These are phyloP conservation scores for Eucalyptus erythrocorys DNA, from an alignment of 345 rosid species.

Conservation along the genomic window DNA sequence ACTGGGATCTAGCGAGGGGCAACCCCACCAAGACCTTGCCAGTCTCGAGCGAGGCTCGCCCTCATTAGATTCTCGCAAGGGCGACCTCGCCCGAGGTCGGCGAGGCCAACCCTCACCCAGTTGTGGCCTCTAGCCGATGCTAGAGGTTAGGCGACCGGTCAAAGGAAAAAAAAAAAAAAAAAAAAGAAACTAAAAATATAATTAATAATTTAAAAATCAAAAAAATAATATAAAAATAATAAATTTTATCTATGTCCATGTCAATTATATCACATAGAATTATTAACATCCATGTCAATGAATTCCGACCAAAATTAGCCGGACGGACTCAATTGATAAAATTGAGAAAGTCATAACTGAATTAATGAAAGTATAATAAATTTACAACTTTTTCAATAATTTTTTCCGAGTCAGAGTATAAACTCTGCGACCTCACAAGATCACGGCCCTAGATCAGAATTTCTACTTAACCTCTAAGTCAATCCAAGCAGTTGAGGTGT, in stretches of 20 bases:
- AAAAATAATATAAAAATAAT: too few species aligned
- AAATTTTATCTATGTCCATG: too few species aligned
- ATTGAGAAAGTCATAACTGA: rapidly evolving
- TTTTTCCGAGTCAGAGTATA: rapidly evolving
- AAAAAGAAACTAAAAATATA: too few species aligned
- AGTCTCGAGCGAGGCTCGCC: rapidly evolving
- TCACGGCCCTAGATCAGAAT: not conserved
- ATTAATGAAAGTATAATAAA: rapidly evolving
- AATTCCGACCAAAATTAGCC: rapidly evolving
- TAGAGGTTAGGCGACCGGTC: rapidly evolving
- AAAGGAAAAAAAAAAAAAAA: too few species aligned
- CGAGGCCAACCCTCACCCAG: rapidly evolving
- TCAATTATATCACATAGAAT: rapidly evolving
- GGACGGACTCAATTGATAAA: rapidly evolving
- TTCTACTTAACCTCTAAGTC: not conserved
- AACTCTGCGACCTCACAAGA: not conserved
- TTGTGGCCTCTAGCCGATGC: too few species aligned
- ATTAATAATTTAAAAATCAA: too few species aligned
- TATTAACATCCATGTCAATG: rapidly evolving
- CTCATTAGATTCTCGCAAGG: rapidly evolving
- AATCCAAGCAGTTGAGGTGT: not conserved
- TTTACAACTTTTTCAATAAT: rapidly evolving
- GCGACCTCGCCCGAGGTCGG: rapidly evolving
- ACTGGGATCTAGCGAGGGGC: rapidly evolving
- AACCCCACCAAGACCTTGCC: rapidly evolving